phyloP scores from a whole-genome alignment of 1,139 yeast species.

The Saccharomycopsis hybrid region DNA sequence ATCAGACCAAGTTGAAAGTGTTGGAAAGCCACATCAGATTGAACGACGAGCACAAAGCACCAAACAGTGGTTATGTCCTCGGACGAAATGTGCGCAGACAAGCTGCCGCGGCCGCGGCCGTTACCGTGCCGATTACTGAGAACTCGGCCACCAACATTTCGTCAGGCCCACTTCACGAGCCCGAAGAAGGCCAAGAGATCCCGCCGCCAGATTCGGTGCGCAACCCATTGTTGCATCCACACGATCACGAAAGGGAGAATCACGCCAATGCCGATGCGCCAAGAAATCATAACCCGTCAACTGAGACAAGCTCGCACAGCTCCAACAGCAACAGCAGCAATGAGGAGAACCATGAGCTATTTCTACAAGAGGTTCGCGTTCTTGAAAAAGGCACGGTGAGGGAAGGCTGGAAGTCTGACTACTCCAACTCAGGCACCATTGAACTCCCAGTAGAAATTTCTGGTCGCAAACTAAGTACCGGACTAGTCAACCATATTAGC shows the following conservation, averaged over 20 bases:
- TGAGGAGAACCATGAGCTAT: constrained; percentile 33
- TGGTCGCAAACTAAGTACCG: constrained; percentile 53
- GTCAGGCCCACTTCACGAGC: neutral
- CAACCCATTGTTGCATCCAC: constrained; percentile 15
- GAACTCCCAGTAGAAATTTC: constrained; percentile 69
- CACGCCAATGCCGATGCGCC: too few species aligned
- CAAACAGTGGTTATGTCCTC: constrained; percentile 5
- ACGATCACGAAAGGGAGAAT: constrained; percentile 13
- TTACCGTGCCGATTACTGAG: neutral
- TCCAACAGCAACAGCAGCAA: neutral
- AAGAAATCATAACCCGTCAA: neutral
- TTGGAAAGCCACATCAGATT: constrained; percentile 38
- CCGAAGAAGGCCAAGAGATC: constrained; percentile 6
- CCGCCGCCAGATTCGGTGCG: neutral
- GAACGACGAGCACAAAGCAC: constrained; percentile 11
- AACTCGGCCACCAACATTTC: neutral
- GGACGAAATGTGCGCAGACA: constrained; percentile 2
- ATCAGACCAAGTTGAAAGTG: constrained; percentile 40
- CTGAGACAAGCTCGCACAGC: too few species aligned
- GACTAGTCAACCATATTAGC: constrained; percentile 36
- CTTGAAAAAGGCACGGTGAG: constrained; percentile 75
- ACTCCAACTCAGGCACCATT: constrained; percentile 63
- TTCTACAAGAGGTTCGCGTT: constrained; percentile 65
- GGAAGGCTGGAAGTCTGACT: constrained; percentile 94
- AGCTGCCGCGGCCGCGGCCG: neutral